Conservation (phyloP, 257 asterid species). For the Perilla frutescens region DNA sequence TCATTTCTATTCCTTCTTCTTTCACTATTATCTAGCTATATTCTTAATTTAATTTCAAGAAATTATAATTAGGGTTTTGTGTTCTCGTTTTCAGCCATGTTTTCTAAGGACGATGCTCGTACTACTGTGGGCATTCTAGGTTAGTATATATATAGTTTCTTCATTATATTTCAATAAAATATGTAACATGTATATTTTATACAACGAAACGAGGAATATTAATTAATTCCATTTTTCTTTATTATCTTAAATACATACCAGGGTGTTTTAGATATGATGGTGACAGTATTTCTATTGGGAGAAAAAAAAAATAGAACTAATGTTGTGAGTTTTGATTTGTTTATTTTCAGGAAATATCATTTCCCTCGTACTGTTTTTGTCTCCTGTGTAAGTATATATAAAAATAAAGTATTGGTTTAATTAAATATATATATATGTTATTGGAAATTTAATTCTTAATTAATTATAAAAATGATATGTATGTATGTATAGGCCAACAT, state of each 20-base stretch:
- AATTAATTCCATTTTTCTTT: no score
- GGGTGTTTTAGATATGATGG: no score
- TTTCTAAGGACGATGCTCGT: constrained; percentile 53
- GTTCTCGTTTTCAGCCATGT: constrained; percentile 38
- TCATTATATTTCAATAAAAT: background rate
- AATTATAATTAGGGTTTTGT: background rate
- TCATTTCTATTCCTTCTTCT: background rate
- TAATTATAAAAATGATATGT: background rate
- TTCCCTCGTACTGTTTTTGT: constrained; percentile 67
- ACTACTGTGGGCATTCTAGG: constrained; percentile 72
- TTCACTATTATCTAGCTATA: background rate
- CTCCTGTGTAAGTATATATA: constrained; percentile 66
- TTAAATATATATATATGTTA: no score
- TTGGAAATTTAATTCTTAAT: background rate
- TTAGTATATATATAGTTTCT: constrained; percentile 34
- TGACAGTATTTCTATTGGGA: no score
- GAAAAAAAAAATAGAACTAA: no score
- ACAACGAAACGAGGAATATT: no score
- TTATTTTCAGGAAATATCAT: constrained; percentile 71
- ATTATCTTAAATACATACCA: no score
- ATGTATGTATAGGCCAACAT: constrained; percentile 58
- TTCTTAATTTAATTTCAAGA: background rate
- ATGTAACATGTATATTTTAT: no score
- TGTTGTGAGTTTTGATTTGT: background rate
- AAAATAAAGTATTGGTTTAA: no score